Conservation (phyloP, 2,329 filamentous ascomycete genomes). For the Botrytis cinerea region DNA sequence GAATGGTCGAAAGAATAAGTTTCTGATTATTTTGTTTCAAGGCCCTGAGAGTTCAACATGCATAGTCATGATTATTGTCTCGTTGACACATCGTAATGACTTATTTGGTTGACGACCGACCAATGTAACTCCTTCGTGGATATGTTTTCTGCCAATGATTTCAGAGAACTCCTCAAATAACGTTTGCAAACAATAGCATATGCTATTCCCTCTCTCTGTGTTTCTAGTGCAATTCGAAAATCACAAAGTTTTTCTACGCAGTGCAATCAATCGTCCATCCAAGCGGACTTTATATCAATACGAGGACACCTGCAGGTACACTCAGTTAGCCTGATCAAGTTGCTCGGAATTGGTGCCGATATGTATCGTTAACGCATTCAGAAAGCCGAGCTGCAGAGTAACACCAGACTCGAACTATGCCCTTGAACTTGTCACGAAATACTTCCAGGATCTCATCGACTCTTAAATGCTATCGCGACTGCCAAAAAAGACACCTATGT, state of each 20-base stretch:
- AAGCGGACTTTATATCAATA: background rate
- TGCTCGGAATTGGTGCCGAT: background rate
- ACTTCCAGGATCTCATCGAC: background rate
- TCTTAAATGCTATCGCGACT: background rate
- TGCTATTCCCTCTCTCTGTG: background rate
- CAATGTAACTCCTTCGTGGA: background rate
- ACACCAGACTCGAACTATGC: background rate
- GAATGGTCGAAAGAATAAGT: background rate
- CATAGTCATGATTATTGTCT: background rate
- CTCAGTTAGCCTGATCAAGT: background rate
- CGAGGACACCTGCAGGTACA: conserved; percentile 9
- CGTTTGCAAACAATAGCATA: background rate
- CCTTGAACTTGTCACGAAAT: background rate
- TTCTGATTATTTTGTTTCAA: too few species aligned
- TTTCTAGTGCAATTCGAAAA: background rate
- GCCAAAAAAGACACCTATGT: background rate
- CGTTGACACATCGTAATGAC: background rate
- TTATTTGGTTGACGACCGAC: background rate
- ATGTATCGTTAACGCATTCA: background rate
- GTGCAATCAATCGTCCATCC: background rate
- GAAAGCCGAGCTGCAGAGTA: conserved; percentile 15
- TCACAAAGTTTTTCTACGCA: background rate
- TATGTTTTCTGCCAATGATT: background rate
- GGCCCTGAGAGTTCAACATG: too few species aligned
- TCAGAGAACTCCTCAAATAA: background rate